Conservation (phyloP, 2,329 filamentous ascomycete species). For the Madurella mycetomatis region DNA sequence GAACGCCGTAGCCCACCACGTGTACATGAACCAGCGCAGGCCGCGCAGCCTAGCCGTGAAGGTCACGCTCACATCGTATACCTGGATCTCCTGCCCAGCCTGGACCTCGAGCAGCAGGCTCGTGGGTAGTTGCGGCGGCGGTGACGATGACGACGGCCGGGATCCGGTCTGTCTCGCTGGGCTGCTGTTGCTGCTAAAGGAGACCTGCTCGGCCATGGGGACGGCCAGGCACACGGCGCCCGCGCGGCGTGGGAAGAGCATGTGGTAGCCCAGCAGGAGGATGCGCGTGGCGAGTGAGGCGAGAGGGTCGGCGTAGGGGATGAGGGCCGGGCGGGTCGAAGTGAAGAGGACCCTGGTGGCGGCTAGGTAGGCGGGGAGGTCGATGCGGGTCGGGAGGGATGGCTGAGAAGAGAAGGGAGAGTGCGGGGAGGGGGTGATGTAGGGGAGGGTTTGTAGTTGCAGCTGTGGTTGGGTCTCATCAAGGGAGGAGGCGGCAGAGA, state of each 20-base stretch:
- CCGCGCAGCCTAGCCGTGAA: conserved; percentile 74
- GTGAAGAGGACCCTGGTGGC: conserved; percentile 34
- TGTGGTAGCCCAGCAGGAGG: conserved; percentile 62
- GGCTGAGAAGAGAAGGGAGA: conserved; percentile 36
- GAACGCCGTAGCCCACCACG: conserved; percentile 68
- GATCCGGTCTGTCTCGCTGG: too few species aligned
- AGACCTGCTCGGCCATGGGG: conserved; percentile 67
- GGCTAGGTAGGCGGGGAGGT: conserved; percentile 14
- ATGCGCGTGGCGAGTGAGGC: conserved; percentile 59
- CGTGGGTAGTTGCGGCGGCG: conserved; percentile 38
- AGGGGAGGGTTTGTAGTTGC: conserved; percentile 19
- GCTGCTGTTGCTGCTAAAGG: conserved; percentile 44
- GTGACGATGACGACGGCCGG: conserved; percentile 1
- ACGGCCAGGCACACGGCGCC: conserved; percentile 63
- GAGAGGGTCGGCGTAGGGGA: conserved; percentile 73
- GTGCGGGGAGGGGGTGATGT: conserved; percentile 28
- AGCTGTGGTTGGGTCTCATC: conserved; percentile 20
- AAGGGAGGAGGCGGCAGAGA: conserved; percentile 43
- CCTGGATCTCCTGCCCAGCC: conserved; percentile 64
- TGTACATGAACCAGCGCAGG: conserved; percentile 80
- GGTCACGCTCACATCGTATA: conserved; percentile 65
- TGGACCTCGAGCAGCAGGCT: conserved; percentile 61
- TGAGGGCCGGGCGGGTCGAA: conserved; percentile 68
- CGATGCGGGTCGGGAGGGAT: conserved; percentile 35
- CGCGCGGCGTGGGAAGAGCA: conserved; percentile 57